Base-by-base conservation (phyloP, 345 rosid species). In the Gossypium herbaceum region DNA sequence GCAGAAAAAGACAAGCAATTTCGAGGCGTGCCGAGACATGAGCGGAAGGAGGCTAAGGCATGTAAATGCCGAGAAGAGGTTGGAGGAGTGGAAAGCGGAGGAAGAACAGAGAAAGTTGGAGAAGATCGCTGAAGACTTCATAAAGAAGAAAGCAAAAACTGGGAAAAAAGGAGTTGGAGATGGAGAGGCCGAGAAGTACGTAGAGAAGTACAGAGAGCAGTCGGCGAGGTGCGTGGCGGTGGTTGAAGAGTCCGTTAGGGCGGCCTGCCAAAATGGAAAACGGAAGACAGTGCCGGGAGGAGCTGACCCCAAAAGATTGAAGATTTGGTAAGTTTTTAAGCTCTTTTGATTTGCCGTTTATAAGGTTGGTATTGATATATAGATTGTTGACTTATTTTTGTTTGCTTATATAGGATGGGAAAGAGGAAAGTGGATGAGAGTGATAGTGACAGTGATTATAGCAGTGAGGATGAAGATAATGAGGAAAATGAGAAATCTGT, bases 21-120 rank as follows among this genome's bases (percentile, higher is more conserved):
- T 95, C 76, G 98, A 90, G 65, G 99, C 99, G 19, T 95, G 99
- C 74, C 86, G 98, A 16, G 99, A 91, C 69, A 93, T 95, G 98
- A 95, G 97, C 73, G 99, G 99, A 7, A 79, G 97, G 83, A 87
- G 98, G 84, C 78, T 95, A 84, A 84, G 99, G 73, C 99, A 95
- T 68, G 99, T 95, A 16, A 91, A 91, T 71, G 97, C 98, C 3
- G 98, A 95, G 97, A 91, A 90, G 89, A 87, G 85, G 85, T 77
- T 95, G 71, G 97, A 93, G 87, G 97, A 93, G 86, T 95, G 98
- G 98, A 88, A 79, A 75, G 94, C 87, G 29, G 99, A 86, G 67
- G 94, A 89, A 82, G 94, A 93, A 75, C 89, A 84, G 76, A 85
- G 98, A 88, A 86, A 78, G 80, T 62, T 95, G 76, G 99, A 91